Evolutionary conservation across 768 basidiomycete genomes (phyloP), one percentile per base, ranked within the genome.

Genomic region (Tylopilus felleus): DNA sequence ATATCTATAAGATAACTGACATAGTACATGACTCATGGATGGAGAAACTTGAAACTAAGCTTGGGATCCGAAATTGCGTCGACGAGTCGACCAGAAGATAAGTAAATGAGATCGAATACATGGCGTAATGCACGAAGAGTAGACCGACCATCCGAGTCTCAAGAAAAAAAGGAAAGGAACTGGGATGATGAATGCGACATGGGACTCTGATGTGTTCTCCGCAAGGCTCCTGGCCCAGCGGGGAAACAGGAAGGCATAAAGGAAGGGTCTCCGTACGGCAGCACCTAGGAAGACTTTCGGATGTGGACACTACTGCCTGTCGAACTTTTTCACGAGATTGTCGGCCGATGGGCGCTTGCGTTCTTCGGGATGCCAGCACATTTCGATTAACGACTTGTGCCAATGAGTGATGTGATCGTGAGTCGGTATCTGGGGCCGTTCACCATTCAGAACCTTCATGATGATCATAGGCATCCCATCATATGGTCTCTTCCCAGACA

Each of bases 401-500:
- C 35, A 14, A 2, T 0, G 17, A 14, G 45, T 40, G 16, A 65
- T 36, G 31, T 31, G 33, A 5, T 58, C 17, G 13, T 46, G 3
- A 8, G 12, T 49, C 7, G 59, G 48, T 36, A 66, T 60, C 22
- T 29, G 4, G 28, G 66, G 64, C 0, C 55, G 49, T 29, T 54
- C 42, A 12, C 61, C 64, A 0, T n/a, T 33, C 43, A 57, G 2
- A 19, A 63, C 44, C 2, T 4, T 47, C n/a, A 5, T 0, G 4
- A 54, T 0, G 21, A 63, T 5, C 8, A 19, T 9, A 17, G 16
- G 0, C 5, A 57, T 55, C 2, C 49, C 66, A 8, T 54, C 47
- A 16, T 49, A 66, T 36, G 66, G 66, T 38, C 41, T 59, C 42
- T 49, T 61, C 17, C 56, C 66, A 21, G 54, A 61, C 12, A 68